Conservation (phyloP, 768 basidiomycete genomes). For the Suillus luteus region DNA sequence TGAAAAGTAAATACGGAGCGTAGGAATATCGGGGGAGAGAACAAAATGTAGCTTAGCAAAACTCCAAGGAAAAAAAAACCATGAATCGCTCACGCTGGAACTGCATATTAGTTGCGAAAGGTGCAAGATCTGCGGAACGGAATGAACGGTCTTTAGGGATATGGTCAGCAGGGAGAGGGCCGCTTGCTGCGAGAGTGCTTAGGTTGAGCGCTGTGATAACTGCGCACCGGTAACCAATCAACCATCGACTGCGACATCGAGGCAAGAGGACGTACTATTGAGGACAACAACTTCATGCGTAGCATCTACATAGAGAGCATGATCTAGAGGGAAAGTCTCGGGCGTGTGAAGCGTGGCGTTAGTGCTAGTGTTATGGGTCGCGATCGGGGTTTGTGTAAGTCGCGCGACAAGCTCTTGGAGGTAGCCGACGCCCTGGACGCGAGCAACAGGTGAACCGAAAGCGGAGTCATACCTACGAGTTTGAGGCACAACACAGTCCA, state of each 20-base stretch:
- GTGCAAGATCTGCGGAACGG: conserved; percentile 74
- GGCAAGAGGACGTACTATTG: conserved; percentile 55
- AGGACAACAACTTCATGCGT: conserved; percentile 38
- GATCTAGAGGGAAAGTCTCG: conserved; percentile 68
- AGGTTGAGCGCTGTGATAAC: conserved; percentile 87
- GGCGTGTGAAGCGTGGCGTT: conserved; percentile 79
- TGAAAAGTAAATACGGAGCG: conserved; percentile 31
- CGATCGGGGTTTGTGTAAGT: conserved; percentile 74
- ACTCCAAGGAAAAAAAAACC: background rate
- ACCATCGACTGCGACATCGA: background rate
- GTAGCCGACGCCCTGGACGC: conserved; percentile 78
- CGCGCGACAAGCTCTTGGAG: conserved; percentile 83
- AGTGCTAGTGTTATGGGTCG: conserved; percentile 75
- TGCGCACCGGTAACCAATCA: conserved; percentile 26
- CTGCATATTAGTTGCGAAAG: conserved; percentile 87
- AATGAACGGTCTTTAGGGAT: conserved; percentile 58
- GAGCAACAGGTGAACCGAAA: conserved; percentile 80
- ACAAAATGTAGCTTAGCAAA: background rate
- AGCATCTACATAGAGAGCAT: conserved; percentile 83
- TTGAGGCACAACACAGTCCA: conserved; percentile 18
- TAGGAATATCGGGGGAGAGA: background rate
- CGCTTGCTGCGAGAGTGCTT: conserved; percentile 67
- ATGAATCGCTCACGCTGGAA: conserved; percentile 68
- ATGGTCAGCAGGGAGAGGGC: conserved; percentile 75
- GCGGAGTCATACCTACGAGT: conserved; percentile 60